Percentiles rank a stretch among this genome's conserved stretches.
These are phyloP conservation scores for Mitragyna speciosa DNA, from an alignment of 257 asterid species.

Conservation along the genomic window DNA sequence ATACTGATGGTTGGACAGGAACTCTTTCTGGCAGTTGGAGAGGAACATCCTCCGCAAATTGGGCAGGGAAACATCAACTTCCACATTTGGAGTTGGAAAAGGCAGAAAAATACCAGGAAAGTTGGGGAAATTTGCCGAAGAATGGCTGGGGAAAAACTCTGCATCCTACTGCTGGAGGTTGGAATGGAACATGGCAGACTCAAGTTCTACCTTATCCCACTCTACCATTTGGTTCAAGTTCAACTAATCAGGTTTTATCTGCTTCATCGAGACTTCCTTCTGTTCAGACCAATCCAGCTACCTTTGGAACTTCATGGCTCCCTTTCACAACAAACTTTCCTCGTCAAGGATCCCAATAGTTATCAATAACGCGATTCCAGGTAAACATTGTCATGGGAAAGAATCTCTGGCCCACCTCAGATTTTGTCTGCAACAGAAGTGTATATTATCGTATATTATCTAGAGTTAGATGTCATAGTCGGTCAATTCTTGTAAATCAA, in stretches of 20 bases:
- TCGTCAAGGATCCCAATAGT: neutral
- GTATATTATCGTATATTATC: neutral
- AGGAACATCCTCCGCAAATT: conserved; percentile 8
- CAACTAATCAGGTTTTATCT: neutral
- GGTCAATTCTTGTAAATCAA: neutral
- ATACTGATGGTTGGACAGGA: conserved; percentile 33
- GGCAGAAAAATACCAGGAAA: neutral
- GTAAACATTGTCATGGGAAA: neutral
- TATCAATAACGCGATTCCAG: neutral
- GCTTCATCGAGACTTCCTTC: neutral
- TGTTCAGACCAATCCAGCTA: neutral
- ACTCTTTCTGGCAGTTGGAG: conserved; percentile 18
- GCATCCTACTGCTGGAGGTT: conserved; percentile 3
- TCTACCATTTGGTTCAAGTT: neutral
- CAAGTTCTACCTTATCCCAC: neutral
- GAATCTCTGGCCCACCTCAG: neutral
- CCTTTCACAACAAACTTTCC: neutral
- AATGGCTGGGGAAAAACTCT: conserved; percentile 13
- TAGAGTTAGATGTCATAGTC: neutral
- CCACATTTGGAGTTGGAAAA: conserved; percentile 1
- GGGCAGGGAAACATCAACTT: neutral
- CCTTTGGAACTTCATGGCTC: neutral
- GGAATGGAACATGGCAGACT: conserved; percentile 4
- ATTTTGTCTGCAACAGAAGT: neutral
- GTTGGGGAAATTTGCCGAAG: neutral